Percentiles rank a stretch among this genome's conserved stretches.
phyloP scores from a whole-genome alignment of 1,139 yeast species.

The Pichia terricola region DNA sequence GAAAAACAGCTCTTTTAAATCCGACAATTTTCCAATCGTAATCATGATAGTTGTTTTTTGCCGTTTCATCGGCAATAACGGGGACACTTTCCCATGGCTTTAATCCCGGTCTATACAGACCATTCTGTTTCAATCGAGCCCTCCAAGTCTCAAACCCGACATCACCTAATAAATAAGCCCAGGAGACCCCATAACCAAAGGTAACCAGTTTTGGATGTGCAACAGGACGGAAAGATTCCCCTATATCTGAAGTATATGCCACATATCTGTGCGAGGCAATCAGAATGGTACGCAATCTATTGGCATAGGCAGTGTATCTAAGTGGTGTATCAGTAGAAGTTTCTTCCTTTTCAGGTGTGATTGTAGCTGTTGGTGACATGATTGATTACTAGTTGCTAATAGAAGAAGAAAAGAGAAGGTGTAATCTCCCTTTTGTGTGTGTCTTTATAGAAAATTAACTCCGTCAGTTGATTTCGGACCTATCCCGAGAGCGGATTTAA shows the following conservation, averaged over 20 bases:
- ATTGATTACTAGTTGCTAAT: no score
- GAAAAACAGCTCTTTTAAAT: slow-evolving; percentile 67
- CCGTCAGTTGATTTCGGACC: no score
- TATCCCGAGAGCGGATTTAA: no score
- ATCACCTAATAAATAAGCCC: slow-evolving; percentile 75
- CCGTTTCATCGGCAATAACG: slow-evolving; percentile 24
- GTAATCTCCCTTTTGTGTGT: no score
- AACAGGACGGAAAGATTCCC: slow-evolving; percentile 83
- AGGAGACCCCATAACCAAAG: slow-evolving; percentile 63
- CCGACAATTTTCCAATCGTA: slow-evolving; percentile 59
- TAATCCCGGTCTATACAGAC: slow-evolving; percentile 51
- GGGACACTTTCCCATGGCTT: slow-evolving; percentile 57
- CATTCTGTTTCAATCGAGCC: slow-evolving; percentile 58
- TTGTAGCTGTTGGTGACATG: no score
- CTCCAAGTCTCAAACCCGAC: slow-evolving; percentile 72
- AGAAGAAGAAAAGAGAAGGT: no score
- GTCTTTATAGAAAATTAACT: no score
- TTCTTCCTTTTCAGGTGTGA: background rate
- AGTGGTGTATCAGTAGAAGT: slow-evolving; percentile 25
- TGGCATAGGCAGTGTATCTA: slow-evolving; percentile 79
- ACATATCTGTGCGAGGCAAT: slow-evolving; percentile 75
- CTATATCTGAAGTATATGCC: slow-evolving; percentile 81
- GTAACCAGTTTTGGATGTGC: slow-evolving; percentile 61
- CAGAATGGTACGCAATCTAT: slow-evolving; percentile 59
- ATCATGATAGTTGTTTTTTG: slow-evolving; percentile 26